Base-by-base conservation (phyloP, 2,329 filamentous ascomycete genomes). In the Xylariaceae sp. region DNA sequence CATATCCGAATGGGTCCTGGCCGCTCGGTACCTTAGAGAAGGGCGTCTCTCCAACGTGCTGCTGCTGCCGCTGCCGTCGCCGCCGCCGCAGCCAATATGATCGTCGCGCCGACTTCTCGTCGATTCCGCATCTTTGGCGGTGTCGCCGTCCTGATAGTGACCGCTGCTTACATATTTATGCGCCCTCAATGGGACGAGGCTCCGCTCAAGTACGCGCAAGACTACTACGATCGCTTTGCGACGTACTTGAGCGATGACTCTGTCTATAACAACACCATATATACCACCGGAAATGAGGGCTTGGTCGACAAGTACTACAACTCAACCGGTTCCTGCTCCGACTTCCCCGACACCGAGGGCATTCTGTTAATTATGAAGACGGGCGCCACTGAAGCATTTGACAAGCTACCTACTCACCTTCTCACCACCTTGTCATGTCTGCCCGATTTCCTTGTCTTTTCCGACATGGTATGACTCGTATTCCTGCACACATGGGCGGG, bases 281-380 rank as follows among this genome's bases (percentile, higher is more conserved):
- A 61, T 41, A 54, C 53, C 31, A 45, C 54, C 22, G 60, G 56
- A 27, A 59, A 53, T 38, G 52, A 58, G 35, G 44, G 45, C 15
- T 40, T 46, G 30, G 53, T 61, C 24, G 44, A 57, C 16, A 45
- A 53, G 29, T 55, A 56, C 24, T 60, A 55, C 33, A 60, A 61
- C 43, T 58, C 60, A 24, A 57, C 47, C 38, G 42, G 47, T 12
- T 51, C 55, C 2, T 71, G 67, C 45, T 51, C 55, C 27, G 53
- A 53, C 37, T 64, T 70, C 32, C 64, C 65, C 9, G 45, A 61
- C 34, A 61, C 60, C 23, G 55, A 64, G 19, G 60, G 62, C 38
- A 58, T 71, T 28, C 58, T 68, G 19, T 54, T 77, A 18, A 61
- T 77, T 36, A 67, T 78, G 58, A 77, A 77, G 56, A 77, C 74